Evolutionary conservation across 1,284 basidiomycete genomes (phyloP).

Genomic region (Blastosporella zonata): DNA sequence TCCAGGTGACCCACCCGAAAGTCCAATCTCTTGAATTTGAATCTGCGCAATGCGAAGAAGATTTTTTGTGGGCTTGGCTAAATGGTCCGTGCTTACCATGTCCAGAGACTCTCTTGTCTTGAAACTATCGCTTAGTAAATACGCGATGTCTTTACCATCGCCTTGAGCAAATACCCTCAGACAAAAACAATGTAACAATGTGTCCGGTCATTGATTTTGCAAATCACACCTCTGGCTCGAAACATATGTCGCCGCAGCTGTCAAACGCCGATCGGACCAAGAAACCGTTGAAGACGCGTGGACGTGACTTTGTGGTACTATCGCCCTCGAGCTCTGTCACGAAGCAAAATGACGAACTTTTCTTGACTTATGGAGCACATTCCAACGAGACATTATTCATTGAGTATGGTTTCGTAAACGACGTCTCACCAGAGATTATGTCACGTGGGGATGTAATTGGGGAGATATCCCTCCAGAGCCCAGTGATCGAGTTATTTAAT

Average conservation of each 20-base stretch:
- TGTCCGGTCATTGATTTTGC: constrained; percentile 86
- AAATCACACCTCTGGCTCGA: constrained; percentile 57
- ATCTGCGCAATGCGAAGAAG: constrained; percentile 24
- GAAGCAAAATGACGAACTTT: constrained; percentile 58
- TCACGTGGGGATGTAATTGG: constrained; percentile 32
- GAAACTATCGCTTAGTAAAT: constrained; percentile 60
- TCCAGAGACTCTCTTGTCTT: background rate
- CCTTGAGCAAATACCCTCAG: constrained; percentile 48
- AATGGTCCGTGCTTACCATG: constrained; percentile 49
- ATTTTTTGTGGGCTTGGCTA: constrained; percentile 85
- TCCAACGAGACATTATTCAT: constrained; percentile 70
- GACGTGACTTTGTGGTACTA: constrained; percentile 51
- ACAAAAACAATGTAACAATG: constrained; percentile 76
- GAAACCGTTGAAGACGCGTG: constrained; percentile 33
- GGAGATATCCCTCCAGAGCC: constrained; percentile 63
- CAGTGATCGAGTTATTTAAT: constrained; percentile 50
- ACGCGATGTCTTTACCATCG: constrained; percentile 82
- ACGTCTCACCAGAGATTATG: constrained; percentile 23
- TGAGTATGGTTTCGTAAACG: constrained; percentile 81
- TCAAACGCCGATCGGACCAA: constrained; percentile 37
- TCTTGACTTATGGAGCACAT: constrained; percentile 75
- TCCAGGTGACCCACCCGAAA: background rate
- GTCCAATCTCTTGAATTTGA: constrained; percentile 8
- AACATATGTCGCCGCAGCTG: constrained; percentile 42
- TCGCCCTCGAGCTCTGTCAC: constrained; percentile 45